Base-by-base conservation (phyloP, 768 basidiomycete species). In the Lentinula detonsa region DNA sequence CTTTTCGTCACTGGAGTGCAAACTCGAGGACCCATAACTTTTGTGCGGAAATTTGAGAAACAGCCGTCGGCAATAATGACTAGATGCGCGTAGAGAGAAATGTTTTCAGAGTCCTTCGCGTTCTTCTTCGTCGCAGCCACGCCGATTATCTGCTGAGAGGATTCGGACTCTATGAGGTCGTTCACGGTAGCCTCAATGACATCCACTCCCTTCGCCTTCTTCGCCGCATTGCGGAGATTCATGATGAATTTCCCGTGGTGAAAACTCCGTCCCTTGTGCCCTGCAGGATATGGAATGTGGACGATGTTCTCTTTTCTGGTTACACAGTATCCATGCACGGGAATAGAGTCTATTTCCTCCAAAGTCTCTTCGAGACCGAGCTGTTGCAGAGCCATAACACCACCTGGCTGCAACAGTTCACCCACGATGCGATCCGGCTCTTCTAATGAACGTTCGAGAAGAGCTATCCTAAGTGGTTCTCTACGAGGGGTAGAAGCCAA, bases 341-440 rank as follows among this genome's bases (percentile, higher is more conserved):
- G 84, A 34, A 94, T 80, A 0, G 95, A 87, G 71, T 93, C 95
- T 61, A 98, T 95, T n/a, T 82, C 87, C 28, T 98, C 90, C 49
- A 97, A 73, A 58, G 86, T 87, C 6, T 75, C 75, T 52, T 83
- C 84, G 65, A 99, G 71, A 0, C 93, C 95, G n/a, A 99, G 83
- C 40, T 82, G 74, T 60, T 83, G 75, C 49, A 99, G 75, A 0
- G 93, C 86, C 11, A 78, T 76, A 23, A 94, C 86, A 1, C 97
- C 97, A 1, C 89, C 95, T 1, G 97, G 97, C 69, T 99, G 97
- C 23, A 99, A 77, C 1, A 98, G 85, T 72, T 99, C 97, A 28
- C 97, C 97, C 37, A 98, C 97, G 65, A 99, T 98, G 16, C 97
- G 84, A 79, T 98, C 94, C 0, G 97, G 97, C 71, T 93, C 90